Base-by-base conservation (phyloP, 2,329 filamentous ascomycete genomes). In the Chaetomiaceae sp. region DNA sequence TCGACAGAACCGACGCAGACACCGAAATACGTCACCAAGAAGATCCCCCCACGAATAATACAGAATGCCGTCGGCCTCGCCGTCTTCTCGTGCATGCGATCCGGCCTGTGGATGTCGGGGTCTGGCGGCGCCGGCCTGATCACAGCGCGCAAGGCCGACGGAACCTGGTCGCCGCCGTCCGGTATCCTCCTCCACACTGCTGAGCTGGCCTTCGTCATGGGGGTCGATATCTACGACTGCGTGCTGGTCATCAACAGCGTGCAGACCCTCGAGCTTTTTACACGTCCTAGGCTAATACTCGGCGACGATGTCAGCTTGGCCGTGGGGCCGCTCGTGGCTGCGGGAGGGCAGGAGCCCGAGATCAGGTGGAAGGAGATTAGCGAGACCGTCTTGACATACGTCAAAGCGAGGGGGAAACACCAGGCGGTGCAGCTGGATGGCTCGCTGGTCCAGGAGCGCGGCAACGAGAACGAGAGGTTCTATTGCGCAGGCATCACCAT, bases 31-130 rank as follows among this genome's bases (percentile, higher is more conserved):
- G 66, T 89, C 17, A 70, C 78, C 47, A 89, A 92, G 71, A 94
- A 91, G 73, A 96, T 97, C 25, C 92, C 92, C 0, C 75, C 85
- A 53, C 81, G 86, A 65, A 89, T 96, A 53, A 89, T 97, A 62
- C 83, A 88, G 66, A 89, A 94, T 71, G 91, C 91, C 25, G 90
- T 92, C 61, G 92, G 90, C 11, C 80, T 97, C 54, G 91, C 90
- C 51, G 89, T 97, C 61, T 96, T 96, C 73, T 96, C 91, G 1
- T 95, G 90, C 27, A 95, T 96, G 90, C 85, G 92, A 55, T 92
- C 89, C 14, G 92, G 92, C 12, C 75, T 96, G 29, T 96, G 91
- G 88, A 79, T 95, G 62, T 92, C 89, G 42, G 92, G 92, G 42
- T 91, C 91, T 15, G 91, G 91, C 25, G 92, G 92, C 36, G 92